Conservation (phyloP, 208 protist species). For the Trypanosoma rangeli region DNA sequence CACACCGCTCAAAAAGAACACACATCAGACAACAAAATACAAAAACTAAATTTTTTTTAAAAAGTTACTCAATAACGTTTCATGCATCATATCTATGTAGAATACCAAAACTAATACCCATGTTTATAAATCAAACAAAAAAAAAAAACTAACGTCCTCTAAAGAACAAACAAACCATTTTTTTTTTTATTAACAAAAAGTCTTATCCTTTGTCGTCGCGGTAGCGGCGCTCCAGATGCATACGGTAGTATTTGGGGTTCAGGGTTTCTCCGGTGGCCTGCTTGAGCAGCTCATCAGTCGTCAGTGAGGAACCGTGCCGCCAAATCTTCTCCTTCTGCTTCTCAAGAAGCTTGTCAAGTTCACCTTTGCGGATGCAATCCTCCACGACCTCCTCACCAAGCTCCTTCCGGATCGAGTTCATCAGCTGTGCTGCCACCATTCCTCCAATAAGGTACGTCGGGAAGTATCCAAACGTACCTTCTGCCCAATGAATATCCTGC, state of each 20-base stretch:
- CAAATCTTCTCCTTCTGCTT: slow-evolving; percentile 37
- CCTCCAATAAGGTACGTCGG: slow-evolving; percentile 85
- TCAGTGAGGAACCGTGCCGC: slow-evolving; percentile 37
- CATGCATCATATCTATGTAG: not conserved
- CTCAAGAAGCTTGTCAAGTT: slow-evolving; percentile 39
- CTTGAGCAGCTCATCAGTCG: slow-evolving; percentile 73
- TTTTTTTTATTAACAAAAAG: slow-evolving; percentile 1
- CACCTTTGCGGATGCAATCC: slow-evolving; percentile 49
- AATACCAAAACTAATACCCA: not conserved
- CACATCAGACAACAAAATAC: too few species aligned
- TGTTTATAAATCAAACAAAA: slow-evolving; percentile 23
- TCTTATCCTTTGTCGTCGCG: slow-evolving; percentile 28
- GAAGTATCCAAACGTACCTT: slow-evolving; percentile 84
- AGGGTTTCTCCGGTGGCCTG: slow-evolving; percentile 74
- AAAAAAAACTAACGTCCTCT: slow-evolving; percentile 28
- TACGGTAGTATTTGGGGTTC: slow-evolving; percentile 72
- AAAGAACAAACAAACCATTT: slow-evolving; percentile 19
- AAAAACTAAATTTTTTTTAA: too few species aligned
- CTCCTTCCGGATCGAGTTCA: slow-evolving; percentile 65
- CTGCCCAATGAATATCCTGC: slow-evolving; percentile 90
- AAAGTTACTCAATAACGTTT: too few species aligned
- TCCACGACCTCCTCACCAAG: slow-evolving; percentile 35
- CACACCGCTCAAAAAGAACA: not conserved
- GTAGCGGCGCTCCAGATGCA: slow-evolving; percentile 84
- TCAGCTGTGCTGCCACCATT: slow-evolving; percentile 85